Base-by-base conservation (phyloP, 441 rosid genomes). In the Syzygium malaccense region DNA sequence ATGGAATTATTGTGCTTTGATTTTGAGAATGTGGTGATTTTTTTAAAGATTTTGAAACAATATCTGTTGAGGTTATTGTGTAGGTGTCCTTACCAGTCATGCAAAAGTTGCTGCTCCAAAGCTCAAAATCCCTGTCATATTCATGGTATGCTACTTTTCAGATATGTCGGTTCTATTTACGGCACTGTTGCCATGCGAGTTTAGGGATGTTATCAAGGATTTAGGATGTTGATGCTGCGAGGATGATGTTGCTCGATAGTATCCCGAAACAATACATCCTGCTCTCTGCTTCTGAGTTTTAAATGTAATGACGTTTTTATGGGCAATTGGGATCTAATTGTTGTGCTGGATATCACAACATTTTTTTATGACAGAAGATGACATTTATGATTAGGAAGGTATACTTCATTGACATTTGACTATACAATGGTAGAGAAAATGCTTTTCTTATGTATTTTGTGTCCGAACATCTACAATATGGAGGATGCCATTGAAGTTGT, bases 1-100 rank as follows among this genome's bases (percentile, higher is more conserved):
- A 64, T 19, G 75, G 75, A 64, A 64, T 30, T 64, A 64, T 64
- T 8, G 41, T 32, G 41, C 75, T 30, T 64, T 64, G 23, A 64
- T 17, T 64, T 62, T 64, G 41, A 75, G n/a, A 41, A 75, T 41
- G 83, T 23, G 51, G 10, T 9, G 9, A 75, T 75, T 75, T 45
- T 64, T 41, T 75, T 14, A 0, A 2, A 75, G n/a, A 41, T 75
- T 75, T 85, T 32, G 87, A 33, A 25, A n/a, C 26, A 55, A 49
- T 48, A 23, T 30, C 53, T 86, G 20, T 88, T 89, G 64, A 23
- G 89, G 89, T 91, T 57, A 75, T 66, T 86, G 54, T 93, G 92
- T 95, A 98, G 99, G 94, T 98, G 99, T 88, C 99, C 99, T 2
- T 96, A 95, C 91, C 96, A 95, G 86, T 96, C 99, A 45, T 98